Evolutionary conservation across 1,284 basidiomycete genomes (phyloP).

Genomic region (Cutaneotrichosporon curvatum): DNA sequence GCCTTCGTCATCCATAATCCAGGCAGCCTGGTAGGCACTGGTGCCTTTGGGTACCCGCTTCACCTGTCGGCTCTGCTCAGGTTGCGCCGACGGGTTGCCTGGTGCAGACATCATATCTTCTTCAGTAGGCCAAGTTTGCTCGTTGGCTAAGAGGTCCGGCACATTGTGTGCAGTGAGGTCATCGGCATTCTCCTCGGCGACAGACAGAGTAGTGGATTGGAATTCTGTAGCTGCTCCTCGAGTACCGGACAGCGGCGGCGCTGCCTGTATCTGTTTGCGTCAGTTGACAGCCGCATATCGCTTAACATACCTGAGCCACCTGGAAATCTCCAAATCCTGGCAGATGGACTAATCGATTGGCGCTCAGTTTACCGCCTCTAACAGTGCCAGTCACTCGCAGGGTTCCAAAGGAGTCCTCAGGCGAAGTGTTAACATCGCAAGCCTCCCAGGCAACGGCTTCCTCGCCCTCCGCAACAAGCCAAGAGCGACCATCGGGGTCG

Average conservation of each 20-base stretch:
- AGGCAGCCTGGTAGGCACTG: slow-evolving; percentile 88
- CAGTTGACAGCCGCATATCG: not conserved
- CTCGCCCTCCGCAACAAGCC: slow-evolving; percentile 64
- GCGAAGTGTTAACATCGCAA: no score
- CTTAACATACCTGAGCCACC: slow-evolving; percentile 60
- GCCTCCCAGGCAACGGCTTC: slow-evolving; percentile 54
- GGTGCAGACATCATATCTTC: slow-evolving; percentile 68
- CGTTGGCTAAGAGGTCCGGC: slow-evolving; percentile 81
- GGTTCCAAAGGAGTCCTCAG: slow-evolving; percentile 41
- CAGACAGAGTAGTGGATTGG: slow-evolving; percentile 31
- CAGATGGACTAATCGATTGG: slow-evolving; percentile 80
- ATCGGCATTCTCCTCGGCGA: slow-evolving; percentile 63
- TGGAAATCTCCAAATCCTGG: slow-evolving; percentile 86
- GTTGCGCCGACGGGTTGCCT: slow-evolving; percentile 39
- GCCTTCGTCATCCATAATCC: slow-evolving; percentile 68
- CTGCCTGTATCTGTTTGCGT: slow-evolving; percentile 28
- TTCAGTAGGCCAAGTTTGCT: slow-evolving; percentile 98
- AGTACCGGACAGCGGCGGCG: slow-evolving; percentile 9
- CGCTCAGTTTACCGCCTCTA: slow-evolving; percentile 69
- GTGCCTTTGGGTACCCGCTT: slow-evolving; percentile 78
- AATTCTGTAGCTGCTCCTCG: not conserved
- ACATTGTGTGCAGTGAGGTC: slow-evolving; percentile 82
- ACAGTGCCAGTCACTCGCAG: slow-evolving; percentile 77
- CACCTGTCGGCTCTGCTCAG: slow-evolving; percentile 54
- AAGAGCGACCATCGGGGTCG: slow-evolving; percentile 72